These are phyloP conservation scores for Naganishia vishniacii DNA, from an alignment of 768 basidiomycete species.

Conservation along the genomic window DNA sequence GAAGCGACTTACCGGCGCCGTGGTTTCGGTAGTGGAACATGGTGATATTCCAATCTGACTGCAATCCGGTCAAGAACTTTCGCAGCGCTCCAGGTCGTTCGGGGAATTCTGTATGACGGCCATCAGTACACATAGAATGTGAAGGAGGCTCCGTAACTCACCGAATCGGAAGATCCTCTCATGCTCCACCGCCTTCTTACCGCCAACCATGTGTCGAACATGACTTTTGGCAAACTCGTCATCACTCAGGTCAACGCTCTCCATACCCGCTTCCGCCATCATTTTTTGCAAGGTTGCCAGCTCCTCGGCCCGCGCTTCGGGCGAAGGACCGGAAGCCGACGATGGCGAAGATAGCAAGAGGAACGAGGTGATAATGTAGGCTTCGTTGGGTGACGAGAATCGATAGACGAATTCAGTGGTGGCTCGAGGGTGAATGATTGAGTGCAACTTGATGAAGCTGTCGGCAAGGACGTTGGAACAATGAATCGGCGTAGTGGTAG, in stretches of 20 bases:
- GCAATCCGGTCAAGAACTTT: slow-evolving; percentile 78
- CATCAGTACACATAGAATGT: not conserved
- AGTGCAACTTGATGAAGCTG: slow-evolving; percentile 83
- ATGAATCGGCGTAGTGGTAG: not conserved
- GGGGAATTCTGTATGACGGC: slow-evolving; percentile 68
- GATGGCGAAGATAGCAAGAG: slow-evolving; percentile 57
- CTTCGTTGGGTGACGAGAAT: slow-evolving; percentile 62
- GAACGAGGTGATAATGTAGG: slow-evolving; percentile 88
- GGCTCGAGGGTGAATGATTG: slow-evolving; percentile 78
- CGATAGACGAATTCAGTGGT: slow-evolving; percentile 96
- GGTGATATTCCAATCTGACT: slow-evolving; percentile 85
- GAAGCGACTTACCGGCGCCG: slow-evolving; percentile 69
- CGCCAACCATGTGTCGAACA: slow-evolving; percentile 89
- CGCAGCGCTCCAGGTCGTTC: slow-evolving; percentile 87
- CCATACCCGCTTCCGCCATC: slow-evolving; percentile 67
- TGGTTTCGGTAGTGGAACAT: slow-evolving; percentile 98
- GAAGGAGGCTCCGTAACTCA: slow-evolving; percentile 50
- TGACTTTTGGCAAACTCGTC: slow-evolving; percentile 95
- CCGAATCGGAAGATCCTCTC: slow-evolving; percentile 92
- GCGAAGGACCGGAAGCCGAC: slow-evolving; percentile 51
- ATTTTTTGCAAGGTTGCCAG: slow-evolving; percentile 57
- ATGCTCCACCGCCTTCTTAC: slow-evolving; percentile 65
- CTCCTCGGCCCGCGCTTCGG: slow-evolving; percentile 47
- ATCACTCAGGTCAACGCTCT: slow-evolving; percentile 82
- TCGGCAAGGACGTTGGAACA: not conserved